These are phyloP conservation scores for Phytophthora macrochlamydospora DNA, from an alignment of 352 stramenopile genomes.

Conservation along the genomic window DNA sequence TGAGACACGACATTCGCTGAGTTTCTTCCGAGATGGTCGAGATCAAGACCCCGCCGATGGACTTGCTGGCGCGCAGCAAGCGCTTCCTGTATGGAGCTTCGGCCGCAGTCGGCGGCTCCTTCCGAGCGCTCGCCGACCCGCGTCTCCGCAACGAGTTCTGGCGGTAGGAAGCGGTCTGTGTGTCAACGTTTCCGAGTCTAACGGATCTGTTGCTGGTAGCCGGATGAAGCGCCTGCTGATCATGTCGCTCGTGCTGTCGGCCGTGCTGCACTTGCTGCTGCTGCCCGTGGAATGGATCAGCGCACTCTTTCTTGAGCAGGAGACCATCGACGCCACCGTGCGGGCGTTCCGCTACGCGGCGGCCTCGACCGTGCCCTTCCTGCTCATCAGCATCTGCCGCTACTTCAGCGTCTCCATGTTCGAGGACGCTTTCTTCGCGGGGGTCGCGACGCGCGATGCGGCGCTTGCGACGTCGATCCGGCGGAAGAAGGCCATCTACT, in stretches of 20 bases:
- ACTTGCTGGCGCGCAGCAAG: constrained; percentile 33
- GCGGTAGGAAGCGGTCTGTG: constrained; percentile 17
- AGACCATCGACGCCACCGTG: constrained; percentile 53
- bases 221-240: constrained; percentile 56
- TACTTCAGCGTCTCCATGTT: constrained; percentile 68
- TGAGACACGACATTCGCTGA: not conserved
- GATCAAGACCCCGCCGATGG: constrained; percentile 5
- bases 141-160: constrained; percentile 59
- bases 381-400: constrained; percentile 58
- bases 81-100: constrained; percentile 38
- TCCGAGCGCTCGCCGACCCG: constrained; percentile 48
- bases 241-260: constrained; percentile 58
- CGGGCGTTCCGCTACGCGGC: constrained; percentile 57
- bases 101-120: constrained; percentile 32
- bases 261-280: constrained; percentile 49
- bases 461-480: constrained; percentile 45
- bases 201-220: constrained; percentile 24
- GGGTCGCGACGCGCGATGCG: constrained; percentile 46
- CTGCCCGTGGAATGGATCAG: constrained; percentile 69
- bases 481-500: constrained; percentile 67
- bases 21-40: constrained; percentile 11
- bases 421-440: constrained; percentile 77
- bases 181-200: constrained; percentile 10
- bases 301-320: constrained; percentile 37
- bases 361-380: constrained; percentile 57